Conservation (phyloP, 257 asterid species). For the Parsonsia alboflavescens region DNA sequence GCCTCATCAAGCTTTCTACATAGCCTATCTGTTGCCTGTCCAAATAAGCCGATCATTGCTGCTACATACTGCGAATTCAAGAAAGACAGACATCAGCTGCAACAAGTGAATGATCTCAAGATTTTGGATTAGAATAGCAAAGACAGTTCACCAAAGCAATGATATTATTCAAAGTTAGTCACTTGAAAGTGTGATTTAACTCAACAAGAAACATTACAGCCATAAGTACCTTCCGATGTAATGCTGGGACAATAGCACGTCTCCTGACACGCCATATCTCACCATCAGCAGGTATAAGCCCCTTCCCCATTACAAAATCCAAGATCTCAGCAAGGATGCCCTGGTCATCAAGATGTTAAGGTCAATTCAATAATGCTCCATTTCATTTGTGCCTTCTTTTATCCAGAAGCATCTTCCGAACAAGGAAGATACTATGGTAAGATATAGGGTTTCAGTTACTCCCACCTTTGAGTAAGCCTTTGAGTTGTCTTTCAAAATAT, state of each 20-base stretch:
- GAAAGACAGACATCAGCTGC: slow-evolving; percentile 6
- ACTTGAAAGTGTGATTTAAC: not conserved
- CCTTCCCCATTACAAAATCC: slow-evolving; percentile 98
- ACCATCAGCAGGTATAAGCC: slow-evolving; percentile 99
- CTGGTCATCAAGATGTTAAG: slow-evolving; percentile 32
- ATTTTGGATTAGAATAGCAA: slow-evolving; percentile 6
- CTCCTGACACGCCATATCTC: slow-evolving; percentile 91
- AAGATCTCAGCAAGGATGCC: slow-evolving; percentile 94
- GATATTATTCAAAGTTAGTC: not conserved
- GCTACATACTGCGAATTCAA: slow-evolving; percentile 69
- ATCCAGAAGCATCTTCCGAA: not conserved
- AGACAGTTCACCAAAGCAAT: not conserved
- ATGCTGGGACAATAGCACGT: slow-evolving; percentile 93
- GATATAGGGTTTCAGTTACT: not conserved
- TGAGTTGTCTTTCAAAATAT: slow-evolving; percentile 75
- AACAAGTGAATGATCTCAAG: slow-evolving; percentile 15
- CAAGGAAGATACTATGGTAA: slow-evolving; percentile 2
- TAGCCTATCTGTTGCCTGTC: slow-evolving; percentile 84
- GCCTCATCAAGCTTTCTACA: slow-evolving; percentile 81
- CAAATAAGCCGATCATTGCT: slow-evolving; percentile 80
- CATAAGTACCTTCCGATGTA: slow-evolving; percentile 73
- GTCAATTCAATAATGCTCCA: slow-evolving; percentile 5
- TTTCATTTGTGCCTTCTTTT: not conserved
- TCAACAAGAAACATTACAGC: slow-evolving; percentile 1
- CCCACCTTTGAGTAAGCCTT: slow-evolving; percentile 89